Evolutionary conservation across 1,139 yeast genomes (phyloP), one percentile per base, ranked within the genome.

Genomic region (Pichia sp.): DNA sequence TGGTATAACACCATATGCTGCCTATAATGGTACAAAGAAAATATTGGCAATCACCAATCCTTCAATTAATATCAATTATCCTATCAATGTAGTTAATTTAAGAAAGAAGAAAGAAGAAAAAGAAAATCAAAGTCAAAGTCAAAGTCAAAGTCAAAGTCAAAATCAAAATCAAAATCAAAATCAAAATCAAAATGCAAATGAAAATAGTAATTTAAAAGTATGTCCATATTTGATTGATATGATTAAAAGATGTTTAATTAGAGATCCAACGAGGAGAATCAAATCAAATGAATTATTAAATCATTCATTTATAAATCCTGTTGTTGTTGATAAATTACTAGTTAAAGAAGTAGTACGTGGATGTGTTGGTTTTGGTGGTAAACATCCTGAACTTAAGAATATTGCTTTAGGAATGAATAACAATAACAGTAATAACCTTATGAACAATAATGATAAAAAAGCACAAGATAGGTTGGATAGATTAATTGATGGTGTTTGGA

Each of bases 1-100:
- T 61, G 97, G 97, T 0, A 77, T 76, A 54, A 94, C 97, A 2
- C 98, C 98, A 1, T 90, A 88, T 69, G 96, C 89, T 0, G 74
- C 76, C 1, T 87, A 79, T 58, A 78, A 82, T 32, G 95, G 95
- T 1, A 81, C 85, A 50, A 89, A 86, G 60, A 71, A 96, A 54
- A 72, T 88, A 42, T 71, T 84, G 64, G 96, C 96, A 1, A 90
- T 89, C 37, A 85, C 86, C 76, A 85, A 86, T 60, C 95, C 95
- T 0, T 82, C 83, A 51, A 80, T 87, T n/a, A 78, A 79, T 55
- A 81, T 90, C n/a, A 68, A 70, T 25, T 89, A 77, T 60, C 85
- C 95, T 0, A 16, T 36, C 11, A 42, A 30, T 18, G 48, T 40
- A 6, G 40, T 50, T 4, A 50, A 50, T 38, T 30, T 50, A 35